These are phyloP conservation scores for Trichoderma parareesei DNA, from an alignment of 495 filamentous ascomycete genomes.

Conservation along the genomic window DNA sequence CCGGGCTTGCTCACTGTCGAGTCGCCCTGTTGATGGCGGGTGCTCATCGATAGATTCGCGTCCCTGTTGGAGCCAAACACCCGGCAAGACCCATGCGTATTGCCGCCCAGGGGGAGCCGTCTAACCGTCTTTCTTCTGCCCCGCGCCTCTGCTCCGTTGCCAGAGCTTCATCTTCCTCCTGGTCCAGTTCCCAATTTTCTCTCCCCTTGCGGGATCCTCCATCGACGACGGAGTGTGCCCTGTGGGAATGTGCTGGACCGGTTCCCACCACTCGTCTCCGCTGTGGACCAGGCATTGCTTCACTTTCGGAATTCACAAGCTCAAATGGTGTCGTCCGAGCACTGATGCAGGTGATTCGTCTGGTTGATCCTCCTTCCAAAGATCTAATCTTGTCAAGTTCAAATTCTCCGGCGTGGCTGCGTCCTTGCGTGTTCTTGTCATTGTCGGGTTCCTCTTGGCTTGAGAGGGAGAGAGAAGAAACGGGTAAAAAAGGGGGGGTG, in stretches of 20 bases:
- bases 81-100: conserved; percentile 8
- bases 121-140: conserved; percentile 9
- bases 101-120: conserved; percentile 5
- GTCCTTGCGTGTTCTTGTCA: not conserved
- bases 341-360: conserved; percentile 8
- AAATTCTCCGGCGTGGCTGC: not conserved
- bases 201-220: conserved; percentile 1
- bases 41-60: not conserved
- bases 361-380: conserved; percentile 6
- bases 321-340: conserved; percentile 6
- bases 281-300: conserved; percentile 8
- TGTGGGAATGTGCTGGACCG: conserved; percentile 8
- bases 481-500: not conserved
- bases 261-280: conserved; percentile 8
- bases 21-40: not conserved
- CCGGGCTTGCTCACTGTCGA: not conserved
- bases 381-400: conserved; percentile 6
- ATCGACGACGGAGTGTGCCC: conserved; percentile 4
- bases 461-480: not conserved
- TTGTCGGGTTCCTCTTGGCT: not conserved
- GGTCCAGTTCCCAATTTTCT: not conserved
- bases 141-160: conserved; percentile 7
- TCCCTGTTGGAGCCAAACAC: conserved; percentile 1
- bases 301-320: conserved; percentile 3
- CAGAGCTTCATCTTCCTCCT: conserved; percentile 4